Conservation (phyloP, 148 eudicot species). For the Camellia japonica region DNA sequence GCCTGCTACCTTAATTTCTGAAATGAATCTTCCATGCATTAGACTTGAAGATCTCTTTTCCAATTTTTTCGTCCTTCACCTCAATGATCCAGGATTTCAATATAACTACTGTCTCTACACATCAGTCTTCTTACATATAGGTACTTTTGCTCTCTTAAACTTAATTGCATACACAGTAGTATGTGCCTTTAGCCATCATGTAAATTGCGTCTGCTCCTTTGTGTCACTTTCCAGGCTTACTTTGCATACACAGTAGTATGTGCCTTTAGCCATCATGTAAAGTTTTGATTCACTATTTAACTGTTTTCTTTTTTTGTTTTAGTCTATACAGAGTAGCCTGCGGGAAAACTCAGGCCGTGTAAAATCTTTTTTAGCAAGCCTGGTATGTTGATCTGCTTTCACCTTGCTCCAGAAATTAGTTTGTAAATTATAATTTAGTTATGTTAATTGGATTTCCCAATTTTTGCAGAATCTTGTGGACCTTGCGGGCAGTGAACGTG, state of each 20-base stretch:
- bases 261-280: neutral
- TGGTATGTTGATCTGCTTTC: slow-evolving; percentile 51
- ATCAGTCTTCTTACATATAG: neutral
- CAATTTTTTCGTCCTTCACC: neutral
- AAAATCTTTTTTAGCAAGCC: slow-evolving; percentile 80
- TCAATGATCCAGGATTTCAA: neutral
- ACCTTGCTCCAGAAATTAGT: slow-evolving; percentile 11
- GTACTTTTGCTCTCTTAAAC: neutral
- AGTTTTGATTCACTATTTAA: neutral
- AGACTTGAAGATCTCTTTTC: neutral
- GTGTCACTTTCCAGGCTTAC: neutral
- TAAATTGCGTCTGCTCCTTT: neutral
- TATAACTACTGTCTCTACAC: neutral
- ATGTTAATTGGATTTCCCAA: neutral
- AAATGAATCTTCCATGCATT: neutral
- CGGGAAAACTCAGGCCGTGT: slow-evolving; percentile 70
- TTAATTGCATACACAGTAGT: neutral
- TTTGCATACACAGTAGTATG: neutral
- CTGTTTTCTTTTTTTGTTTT: slow-evolving; percentile 1
- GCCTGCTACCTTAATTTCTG: neutral
- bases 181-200: neutral
- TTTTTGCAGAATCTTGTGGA: slow-evolving; percentile 86
- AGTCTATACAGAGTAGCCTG: slow-evolving; percentile 76
- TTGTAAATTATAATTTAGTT: neutral
- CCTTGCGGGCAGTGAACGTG: slow-evolving; percentile 99